Base-by-base conservation (phyloP, 805 yeast species). In the Candida oleophila region DNA sequence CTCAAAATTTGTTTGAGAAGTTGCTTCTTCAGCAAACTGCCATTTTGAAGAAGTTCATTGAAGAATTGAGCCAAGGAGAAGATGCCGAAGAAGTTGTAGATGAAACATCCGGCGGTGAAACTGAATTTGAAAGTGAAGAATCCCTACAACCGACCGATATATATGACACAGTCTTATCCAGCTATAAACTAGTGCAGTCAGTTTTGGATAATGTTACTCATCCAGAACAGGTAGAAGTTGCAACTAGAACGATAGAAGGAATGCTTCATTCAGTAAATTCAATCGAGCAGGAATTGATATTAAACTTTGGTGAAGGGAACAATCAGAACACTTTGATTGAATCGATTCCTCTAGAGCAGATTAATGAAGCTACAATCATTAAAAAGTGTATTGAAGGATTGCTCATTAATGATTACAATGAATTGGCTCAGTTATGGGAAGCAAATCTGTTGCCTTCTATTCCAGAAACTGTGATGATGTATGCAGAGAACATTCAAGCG, bases 401-500 rank as follows among this genome's bases (percentile, higher is more conserved):
- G 3, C 41, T 57, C 11, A 21, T 53, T 1, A 49, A 53, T 30
- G 58, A 59, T 33, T 54, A 69, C 18, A 64, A 61, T 3, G 52
- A 50, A 0, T 44, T 76, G 1, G 39, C 52, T 1, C 44, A 47
- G 1, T 25, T 66, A 1, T 79, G 83, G 83, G 55, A 50, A 15
- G 46, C 42, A 9, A 25, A 48, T 1, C 43, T 42, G 1, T 47
- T 68, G 3, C 67, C 71, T 1, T 53, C 57, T 1, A 53, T 61
- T 1, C 55, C 72, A 0, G 79, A 75, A 41, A 64, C 68, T 41
- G 60, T 62, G 38, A 60, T 78, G 61, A 47, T 65, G 45, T 76
- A 75, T 8, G 67, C 74, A 1, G 78, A 76, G 25, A 73, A 71
- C 43, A 56, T 75, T 18, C 74, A 78, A 45, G 66, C 69, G 0